Conservation (phyloP, 2,329 filamentous ascomycete genomes). For the Pseudogymnoascus verrucosus region DNA sequence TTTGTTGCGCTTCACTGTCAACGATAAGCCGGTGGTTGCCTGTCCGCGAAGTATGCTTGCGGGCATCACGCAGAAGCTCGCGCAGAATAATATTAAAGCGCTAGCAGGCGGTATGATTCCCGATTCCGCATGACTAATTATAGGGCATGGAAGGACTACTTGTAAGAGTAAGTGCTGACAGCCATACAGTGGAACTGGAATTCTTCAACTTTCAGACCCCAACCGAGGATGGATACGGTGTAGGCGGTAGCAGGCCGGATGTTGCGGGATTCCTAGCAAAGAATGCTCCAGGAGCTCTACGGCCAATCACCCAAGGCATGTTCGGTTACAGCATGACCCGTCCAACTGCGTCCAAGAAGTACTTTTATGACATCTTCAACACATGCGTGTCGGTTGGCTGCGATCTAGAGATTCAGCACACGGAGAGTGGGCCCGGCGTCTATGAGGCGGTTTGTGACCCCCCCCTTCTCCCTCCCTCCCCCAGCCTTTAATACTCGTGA, state of each 20-base stretch:
- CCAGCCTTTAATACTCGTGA: not conserved
- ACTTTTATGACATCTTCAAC: conserved; percentile 82
- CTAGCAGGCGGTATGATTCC: conserved; percentile 75
- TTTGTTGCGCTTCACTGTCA: conserved; percentile 74
- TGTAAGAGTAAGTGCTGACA: conserved; percentile 12
- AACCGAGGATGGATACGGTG: conserved; percentile 34
- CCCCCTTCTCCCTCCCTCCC: not conserved
- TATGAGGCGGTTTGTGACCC: conserved; percentile 55
- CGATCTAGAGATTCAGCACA: conserved; percentile 90
- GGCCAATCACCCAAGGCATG: conserved; percentile 84
- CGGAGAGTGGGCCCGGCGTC: conserved; percentile 86
- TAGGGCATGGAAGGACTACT: not conserved
- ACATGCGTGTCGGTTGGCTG: conserved; percentile 70
- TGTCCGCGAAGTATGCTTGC: conserved; percentile 73
- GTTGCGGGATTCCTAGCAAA: conserved; percentile 66
- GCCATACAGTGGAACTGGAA: conserved; percentile 71
- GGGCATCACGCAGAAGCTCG: conserved; percentile 58
- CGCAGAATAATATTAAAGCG: conserved; percentile 62
- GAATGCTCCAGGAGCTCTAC: conserved; percentile 64
- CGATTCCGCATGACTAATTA: not conserved
- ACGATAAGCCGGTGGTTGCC: conserved; percentile 67
- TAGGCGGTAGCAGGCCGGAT: conserved; percentile 54
- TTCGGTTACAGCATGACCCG: conserved; percentile 88
- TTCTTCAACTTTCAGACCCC: conserved; percentile 84
- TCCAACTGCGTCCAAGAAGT: conserved; percentile 82